phyloP scores from a whole-genome alignment of 2,329 filamentous ascomycete genomes.

The Beauveria caledonica region DNA sequence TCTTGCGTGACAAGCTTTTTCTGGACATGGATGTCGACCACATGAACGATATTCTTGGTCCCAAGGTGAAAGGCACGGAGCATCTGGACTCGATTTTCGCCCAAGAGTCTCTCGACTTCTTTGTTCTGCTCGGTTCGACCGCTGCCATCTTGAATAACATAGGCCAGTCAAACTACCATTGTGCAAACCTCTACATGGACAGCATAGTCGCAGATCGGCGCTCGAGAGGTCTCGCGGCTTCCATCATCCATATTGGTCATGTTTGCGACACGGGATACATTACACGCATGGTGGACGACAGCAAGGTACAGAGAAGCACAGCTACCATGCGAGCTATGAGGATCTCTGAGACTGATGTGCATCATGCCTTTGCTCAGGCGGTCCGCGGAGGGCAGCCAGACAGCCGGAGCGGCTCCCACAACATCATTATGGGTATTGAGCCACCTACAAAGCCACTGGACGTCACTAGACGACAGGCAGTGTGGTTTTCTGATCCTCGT shows the following conservation, averaged over 20 bases:
- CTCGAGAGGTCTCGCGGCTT: constrained; percentile 28
- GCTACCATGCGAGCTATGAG: constrained; percentile 6
- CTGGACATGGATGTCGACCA: constrained; percentile 15
- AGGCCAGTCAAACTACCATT: constrained; percentile 36
- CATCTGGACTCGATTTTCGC: constrained; percentile 24
- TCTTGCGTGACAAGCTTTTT: constrained; percentile 23
- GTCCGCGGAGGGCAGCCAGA: neutral
- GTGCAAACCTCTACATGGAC: constrained; percentile 34
- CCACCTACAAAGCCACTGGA: constrained; percentile 7
- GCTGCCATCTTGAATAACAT: constrained; percentile 20
- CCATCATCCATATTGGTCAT: constrained; percentile 28
- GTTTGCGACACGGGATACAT: constrained; percentile 34
- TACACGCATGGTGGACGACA: constrained; percentile 11
- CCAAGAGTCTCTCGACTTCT: constrained; percentile 25
- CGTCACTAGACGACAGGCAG: neutral
- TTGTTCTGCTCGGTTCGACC: constrained; percentile 26
- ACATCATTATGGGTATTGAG: constrained; percentile 15
- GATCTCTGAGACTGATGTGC: constrained; percentile 25
- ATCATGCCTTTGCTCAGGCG: constrained; percentile 12
- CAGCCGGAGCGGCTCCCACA: neutral
- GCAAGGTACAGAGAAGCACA: neutral
- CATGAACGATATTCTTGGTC: constrained; percentile 19
- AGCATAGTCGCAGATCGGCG: constrained; percentile 27
- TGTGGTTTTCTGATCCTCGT: neutral
- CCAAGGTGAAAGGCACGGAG: constrained; percentile 26